These are phyloP conservation scores for Geranium rotundifolium DNA, from an alignment of 345 rosid species.

Conservation along the genomic window DNA sequence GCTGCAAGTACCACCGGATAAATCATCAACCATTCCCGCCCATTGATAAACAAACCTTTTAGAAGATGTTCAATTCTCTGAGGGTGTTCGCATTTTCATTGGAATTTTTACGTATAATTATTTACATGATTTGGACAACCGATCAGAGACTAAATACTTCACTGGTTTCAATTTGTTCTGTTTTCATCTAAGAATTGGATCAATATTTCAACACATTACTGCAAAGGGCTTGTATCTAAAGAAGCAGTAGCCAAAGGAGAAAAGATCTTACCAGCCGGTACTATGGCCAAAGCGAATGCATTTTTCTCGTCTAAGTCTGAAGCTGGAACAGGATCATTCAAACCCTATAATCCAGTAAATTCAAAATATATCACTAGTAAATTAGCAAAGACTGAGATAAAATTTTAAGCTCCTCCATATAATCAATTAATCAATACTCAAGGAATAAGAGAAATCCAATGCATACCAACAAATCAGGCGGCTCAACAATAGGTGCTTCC, in stretches of 20 bases:
- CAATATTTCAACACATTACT: too few relatives aligned
- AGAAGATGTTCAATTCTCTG: too few relatives aligned
- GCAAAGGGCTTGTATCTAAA: not conserved
- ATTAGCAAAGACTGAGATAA: conserved; percentile 3
- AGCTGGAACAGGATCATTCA: conserved; percentile 69
- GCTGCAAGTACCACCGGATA: conserved; percentile 29
- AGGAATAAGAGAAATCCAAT: not conserved
- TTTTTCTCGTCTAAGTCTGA: conserved; percentile 73
- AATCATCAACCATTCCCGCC: not conserved
- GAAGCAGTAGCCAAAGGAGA: not conserved
- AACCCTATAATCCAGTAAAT: conserved; percentile 30
- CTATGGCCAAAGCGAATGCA: conserved; percentile 88
- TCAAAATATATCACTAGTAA: not conserved
- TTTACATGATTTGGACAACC: not conserved
- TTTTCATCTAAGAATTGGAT: too few relatives aligned
- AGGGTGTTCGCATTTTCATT: too few relatives aligned
- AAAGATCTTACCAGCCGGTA: conserved; percentile 58
- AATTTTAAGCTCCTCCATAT: not conserved
- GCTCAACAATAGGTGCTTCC: conserved; percentile 49
- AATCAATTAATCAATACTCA: not conserved
- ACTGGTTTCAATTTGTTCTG: too few relatives aligned
- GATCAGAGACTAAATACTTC: too few relatives aligned
- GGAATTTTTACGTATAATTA: too few relatives aligned
- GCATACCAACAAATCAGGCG: conserved; percentile 74
- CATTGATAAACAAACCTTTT: too few relatives aligned